phyloP scores from a whole-genome alignment of 352 stramenopile genomes.

The Phytophthora aleatoria region DNA sequence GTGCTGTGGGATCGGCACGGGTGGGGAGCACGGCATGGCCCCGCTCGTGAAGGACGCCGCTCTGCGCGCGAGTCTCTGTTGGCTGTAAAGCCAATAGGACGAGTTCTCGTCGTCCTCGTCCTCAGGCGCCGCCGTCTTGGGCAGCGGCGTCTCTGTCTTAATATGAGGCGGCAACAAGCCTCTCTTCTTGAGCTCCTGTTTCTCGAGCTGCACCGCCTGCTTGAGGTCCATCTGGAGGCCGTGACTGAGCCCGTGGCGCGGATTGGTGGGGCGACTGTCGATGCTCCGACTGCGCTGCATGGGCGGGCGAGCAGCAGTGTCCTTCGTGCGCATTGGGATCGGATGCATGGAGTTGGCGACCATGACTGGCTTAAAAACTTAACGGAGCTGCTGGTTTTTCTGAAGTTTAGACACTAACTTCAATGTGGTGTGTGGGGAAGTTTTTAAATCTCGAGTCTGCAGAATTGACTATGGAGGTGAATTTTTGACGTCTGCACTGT shows the following conservation, averaged over 20 bases:
- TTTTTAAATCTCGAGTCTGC: no score
- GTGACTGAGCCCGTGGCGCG: conserved; percentile 23
- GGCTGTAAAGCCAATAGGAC: conserved; percentile 28
- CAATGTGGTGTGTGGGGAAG: not conserved
- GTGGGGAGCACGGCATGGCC: conserved; percentile 48
- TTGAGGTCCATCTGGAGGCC: conserved; percentile 38
- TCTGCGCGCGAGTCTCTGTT: conserved; percentile 28
- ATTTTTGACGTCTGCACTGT: not conserved
- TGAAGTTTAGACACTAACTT: conserved; percentile 9
- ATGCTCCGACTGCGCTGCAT: conserved; percentile 25
- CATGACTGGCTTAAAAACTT: conserved; percentile 11
- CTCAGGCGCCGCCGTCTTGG: conserved; percentile 1
- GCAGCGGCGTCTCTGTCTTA: conserved; percentile 1
- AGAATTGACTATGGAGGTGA: not conserved
- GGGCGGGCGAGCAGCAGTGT: conserved; percentile 8
- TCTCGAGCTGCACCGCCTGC: conserved; percentile 39
- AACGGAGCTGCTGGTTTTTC: conserved; percentile 8
- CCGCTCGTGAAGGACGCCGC: conserved; percentile 41
- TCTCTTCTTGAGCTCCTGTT: conserved; percentile 35
- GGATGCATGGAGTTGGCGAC: conserved; percentile 10
- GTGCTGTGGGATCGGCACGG: conserved; percentile 55
- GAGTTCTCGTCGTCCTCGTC: conserved; percentile 19
- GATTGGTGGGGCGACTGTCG: conserved; percentile 13
- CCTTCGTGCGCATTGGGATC: conserved; percentile 6
- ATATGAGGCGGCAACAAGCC: conserved; percentile 9